A percentile compares a stretch with the other conserved stretches of the same genome.
phyloP scores from a whole-genome alignment of 257 asterid species.

The Ilex asprella region DNA sequence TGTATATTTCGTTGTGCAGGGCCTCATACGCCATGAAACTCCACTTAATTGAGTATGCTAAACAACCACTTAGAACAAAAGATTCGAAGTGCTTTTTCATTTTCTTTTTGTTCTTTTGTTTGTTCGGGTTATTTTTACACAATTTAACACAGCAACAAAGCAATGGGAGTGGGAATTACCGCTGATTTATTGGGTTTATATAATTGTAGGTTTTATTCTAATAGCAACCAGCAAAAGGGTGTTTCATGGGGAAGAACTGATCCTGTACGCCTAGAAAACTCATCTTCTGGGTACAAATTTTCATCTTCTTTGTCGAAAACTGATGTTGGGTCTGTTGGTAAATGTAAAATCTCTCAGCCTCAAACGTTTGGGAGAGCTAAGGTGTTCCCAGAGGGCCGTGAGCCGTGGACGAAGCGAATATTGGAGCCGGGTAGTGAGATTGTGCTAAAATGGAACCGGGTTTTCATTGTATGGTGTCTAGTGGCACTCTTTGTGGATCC shows the following conservation, averaged over 20 bases:
- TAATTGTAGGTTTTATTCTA: constrained; percentile 62
- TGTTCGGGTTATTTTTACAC: background rate
- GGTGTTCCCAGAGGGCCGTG: constrained; percentile 47
- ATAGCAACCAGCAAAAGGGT: constrained; percentile 49
- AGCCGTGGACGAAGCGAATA: constrained; percentile 54
- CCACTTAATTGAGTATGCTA: background rate
- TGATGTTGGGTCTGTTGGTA: constrained; percentile 17
- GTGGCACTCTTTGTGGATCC: constrained; percentile 86
- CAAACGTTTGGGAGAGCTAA: constrained; percentile 52
- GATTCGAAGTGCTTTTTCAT: no score
- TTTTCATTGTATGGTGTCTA: constrained; percentile 79
- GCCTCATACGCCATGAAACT: background rate
- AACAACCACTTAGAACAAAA: background rate
- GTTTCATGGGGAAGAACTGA: constrained; percentile 43
- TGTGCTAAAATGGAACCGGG: constrained; percentile 83
- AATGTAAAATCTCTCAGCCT: constrained; percentile 36
- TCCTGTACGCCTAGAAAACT: constrained; percentile 33
- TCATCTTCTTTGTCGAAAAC: constrained; percentile 34
- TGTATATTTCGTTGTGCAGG: background rate
- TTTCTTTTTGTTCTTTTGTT: background rate
- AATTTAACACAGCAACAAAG: constrained; percentile 1
- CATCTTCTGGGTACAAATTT: constrained; percentile 35
- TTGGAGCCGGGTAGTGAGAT: constrained; percentile 90
- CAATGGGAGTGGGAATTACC: constrained; percentile 17
- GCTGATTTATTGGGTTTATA: constrained; percentile 18